Evolutionary conservation across 257 asterid species (phyloP).

Genomic region (Primulina tabacum): DNA sequence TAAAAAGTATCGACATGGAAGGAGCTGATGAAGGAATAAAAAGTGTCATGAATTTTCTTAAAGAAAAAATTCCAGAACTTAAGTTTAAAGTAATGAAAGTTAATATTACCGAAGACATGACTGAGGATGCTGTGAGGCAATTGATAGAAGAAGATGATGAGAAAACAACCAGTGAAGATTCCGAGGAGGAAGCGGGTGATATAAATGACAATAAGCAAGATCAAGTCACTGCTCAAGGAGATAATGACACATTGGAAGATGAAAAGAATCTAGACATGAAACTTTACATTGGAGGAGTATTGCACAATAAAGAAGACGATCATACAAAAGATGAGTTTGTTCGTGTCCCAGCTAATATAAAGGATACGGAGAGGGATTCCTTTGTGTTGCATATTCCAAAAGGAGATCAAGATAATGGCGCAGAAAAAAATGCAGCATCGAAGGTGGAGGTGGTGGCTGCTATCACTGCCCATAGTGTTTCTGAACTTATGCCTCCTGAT

Average conservation of each 20-base stretch:
- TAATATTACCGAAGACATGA: constrained; percentile 52
- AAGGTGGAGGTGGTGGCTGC: constrained; percentile 53
- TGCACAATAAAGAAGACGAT: constrained; percentile 70
- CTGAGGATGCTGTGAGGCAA: constrained; percentile 62
- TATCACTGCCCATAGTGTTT: constrained; percentile 62
- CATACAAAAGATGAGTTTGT: constrained; percentile 67
- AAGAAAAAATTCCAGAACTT: constrained; percentile 85
- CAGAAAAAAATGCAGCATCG: constrained; percentile 50
- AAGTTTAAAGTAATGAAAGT: constrained; percentile 73
- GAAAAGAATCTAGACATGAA: constrained; percentile 62
- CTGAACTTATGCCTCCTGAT: constrained; percentile 94
- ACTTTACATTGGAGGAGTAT: constrained; percentile 83
- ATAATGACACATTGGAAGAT: constrained; percentile 45
- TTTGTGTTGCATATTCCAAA: constrained; percentile 77
- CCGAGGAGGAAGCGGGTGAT: constrained; percentile 53
- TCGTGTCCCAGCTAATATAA: constrained; percentile 78
- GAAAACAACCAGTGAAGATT: constrained; percentile 36
- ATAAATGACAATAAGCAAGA: constrained; percentile 44
- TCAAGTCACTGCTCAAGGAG: constrained; percentile 48
- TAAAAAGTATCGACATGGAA: constrained; percentile 65
- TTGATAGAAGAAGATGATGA: constrained; percentile 60
- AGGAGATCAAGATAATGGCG: constrained; percentile 44
- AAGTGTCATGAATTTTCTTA: constrained; percentile 77
- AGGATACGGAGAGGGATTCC: constrained; percentile 73
- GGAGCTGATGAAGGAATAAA: constrained; percentile 87